Base-by-base conservation (phyloP, 1,284 basidiomycete genomes). In the Cutaneotrichosporon arboriforme region DNA sequence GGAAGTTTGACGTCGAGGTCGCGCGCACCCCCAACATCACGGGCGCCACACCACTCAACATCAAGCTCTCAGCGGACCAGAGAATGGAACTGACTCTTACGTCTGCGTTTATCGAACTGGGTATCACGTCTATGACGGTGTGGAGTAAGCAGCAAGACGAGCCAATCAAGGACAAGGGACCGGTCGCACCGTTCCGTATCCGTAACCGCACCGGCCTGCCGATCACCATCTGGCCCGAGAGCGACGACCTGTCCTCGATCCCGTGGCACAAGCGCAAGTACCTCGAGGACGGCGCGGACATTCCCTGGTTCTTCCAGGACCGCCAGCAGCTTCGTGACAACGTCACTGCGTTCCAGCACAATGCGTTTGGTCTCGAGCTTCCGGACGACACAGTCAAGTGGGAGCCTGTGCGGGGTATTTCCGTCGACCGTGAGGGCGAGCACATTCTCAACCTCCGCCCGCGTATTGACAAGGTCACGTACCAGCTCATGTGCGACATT, bases 291-390 rank as follows among this genome's bases (percentile, higher is more conserved):
- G 87, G 87, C 41, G 81, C 87, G 60, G 84, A 82, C 2, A 79
- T 90, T 14, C 94, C 97, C 47, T 99, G 96, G 96, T 81, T 92
- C 53, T 98, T 99, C 66, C 92, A 97, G 69, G 94, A 98, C 66
- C 94, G 91, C 87, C 88, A 87, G 73, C 85, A 86, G 8, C 87
- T 90, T 77, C 85, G 96, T 69, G 96, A 99, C 78, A 89, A 93
- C 61, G 83, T 92, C 23, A 82, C 85, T 1, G 81, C 85, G 1
- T 83, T 84, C 14, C 83, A 83, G 31, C 86, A 90, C 70, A 90
- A 94, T 67, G 85, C 81, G 55, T 84, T 97, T 39, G 86, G 87
- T 2, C 73, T 97, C 21, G 86, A 88, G 61, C 83, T 98, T 60
- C 80, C 89, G 41, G 89, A 86, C 49, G 90, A 90, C 67, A 78